Base-by-base conservation (phyloP, 108 stramenopile genomes). In the Nitzschia inconspicua region DNA sequence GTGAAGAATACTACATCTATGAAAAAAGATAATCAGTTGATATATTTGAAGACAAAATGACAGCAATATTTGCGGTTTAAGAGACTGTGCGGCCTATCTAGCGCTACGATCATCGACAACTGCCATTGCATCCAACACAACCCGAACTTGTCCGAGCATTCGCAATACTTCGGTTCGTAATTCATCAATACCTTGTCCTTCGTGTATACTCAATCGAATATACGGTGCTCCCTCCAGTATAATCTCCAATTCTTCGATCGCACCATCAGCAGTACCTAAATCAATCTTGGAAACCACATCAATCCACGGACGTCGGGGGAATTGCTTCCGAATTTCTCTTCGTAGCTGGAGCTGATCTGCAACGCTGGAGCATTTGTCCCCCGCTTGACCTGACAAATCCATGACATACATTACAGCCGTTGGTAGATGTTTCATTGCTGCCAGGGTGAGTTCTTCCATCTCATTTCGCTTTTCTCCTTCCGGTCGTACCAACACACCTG, bases 391-490 rank as follows among this genome's bases (percentile, higher is more conserved):
- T 24, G 85, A 82, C 26, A 95, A 73, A 77, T 98, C 97, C 89
- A 95, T 86, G 9, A 98, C 97, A 66, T 94, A 98, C 82, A 98
- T 90, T 35, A 98, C 97, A 18, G 95, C 97, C 22, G 95, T 96
- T 28, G 97, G 97, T 41, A 98, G 71, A 49, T 95, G 93, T 31
- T 85, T 74, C 95, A 98, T 94, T 63, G 95, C 93, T 2, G 96
- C 97, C 32, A 97, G 64, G 0, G 97, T 98, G 49, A 98, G 75
- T 53, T 83, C 77, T 77, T 98, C 97, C 96, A 98, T 97, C 68
- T 96, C 96, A 74, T 98, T 98, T 6, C 96, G 80, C 34, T 78
- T 66, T 19, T 75, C 73, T 24, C 70, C 81, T n/a, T 84, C 76
- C 7, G 66, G 66, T 11, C 97, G 83, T 6, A 74, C 71, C 37